Base-by-base conservation (phyloP, 1,284 basidiomycete species). In the Erythrobasidium hasegawianum region DNA sequence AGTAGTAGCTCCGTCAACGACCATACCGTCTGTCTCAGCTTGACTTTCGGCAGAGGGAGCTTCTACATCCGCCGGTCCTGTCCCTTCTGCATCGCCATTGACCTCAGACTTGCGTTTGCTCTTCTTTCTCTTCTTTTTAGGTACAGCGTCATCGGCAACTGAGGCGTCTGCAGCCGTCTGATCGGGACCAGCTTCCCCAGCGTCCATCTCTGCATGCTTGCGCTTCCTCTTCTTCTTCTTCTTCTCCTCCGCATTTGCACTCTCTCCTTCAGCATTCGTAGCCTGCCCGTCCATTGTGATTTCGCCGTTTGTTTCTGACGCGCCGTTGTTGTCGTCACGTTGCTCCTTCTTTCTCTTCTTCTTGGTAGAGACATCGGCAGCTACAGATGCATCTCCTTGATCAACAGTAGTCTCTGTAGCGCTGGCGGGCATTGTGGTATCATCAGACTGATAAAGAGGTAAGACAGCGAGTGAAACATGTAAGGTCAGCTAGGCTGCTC, bases 211-310 rank as follows among this genome's bases (percentile, higher is more conserved):
- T 24, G 43, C 50, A 3, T 45, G 11, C 16, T 18, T 39, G 50
- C 43, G 16, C 43, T 60, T 64, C 41, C 68, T 58, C n/a, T 54
- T 67, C 45, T 71, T 69, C 68, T 70, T 69, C 65, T 29, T 29
- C 10, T 14, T 18, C 26, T 59, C 41, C 16, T 13, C 4, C 18
- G 49, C 20, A 14, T 33, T 10, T 26, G 1, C 59, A 1, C 18
- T 29, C n/a, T 4, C 9, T 10, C 20, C 26, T 8, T 20, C 40
- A 7, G 27, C 54, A 40, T 29, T 22, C 5, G n/a, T 45, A 43
- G 47, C 27, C 22, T 14, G 50, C 10, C 3, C 26, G 13, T 24
- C 26, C 8, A 7, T 11, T 27, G n/a, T 33, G 20, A 14, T 33
- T 9, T 50, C 47, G 26, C 27, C 53, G 26, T 59, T 47, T 20